These are phyloP conservation scores for Mucor sp. DNA, from an alignment of 371 early-diverging fungal species.

Conservation along the genomic window DNA sequence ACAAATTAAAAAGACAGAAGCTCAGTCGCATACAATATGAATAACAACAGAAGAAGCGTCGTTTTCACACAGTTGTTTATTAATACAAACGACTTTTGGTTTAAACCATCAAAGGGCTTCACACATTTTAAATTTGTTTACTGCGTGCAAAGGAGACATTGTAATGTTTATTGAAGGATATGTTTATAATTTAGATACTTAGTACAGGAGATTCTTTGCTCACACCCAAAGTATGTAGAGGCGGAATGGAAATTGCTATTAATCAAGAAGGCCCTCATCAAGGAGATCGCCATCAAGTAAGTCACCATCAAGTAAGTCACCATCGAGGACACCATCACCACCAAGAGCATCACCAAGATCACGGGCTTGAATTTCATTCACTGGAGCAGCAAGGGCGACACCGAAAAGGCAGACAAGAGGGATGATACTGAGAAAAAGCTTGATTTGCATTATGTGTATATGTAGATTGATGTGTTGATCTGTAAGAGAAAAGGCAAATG, in stretches of 20 bases:
- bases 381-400: neutral
- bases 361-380: neutral
- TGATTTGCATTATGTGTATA: neutral
- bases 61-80: too few relatives aligned
- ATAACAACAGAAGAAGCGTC: too few relatives aligned
- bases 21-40: too few relatives aligned
- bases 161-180: neutral
- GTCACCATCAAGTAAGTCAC: neutral
- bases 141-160: neutral
- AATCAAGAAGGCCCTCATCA: neutral
- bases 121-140: too few relatives aligned
- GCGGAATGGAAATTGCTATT: neutral
- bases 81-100: too few relatives aligned
- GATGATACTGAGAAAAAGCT: neutral
- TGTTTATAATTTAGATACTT: neutral
- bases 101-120: too few relatives aligned
- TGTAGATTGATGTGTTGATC: neutral
- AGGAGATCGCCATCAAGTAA: neutral
- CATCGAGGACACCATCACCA: neutral
- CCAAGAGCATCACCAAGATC: neutral
- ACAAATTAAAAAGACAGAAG: too few relatives aligned
- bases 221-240: neutral
- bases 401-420: neutral
- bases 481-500: neutral
- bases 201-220: neutral